Evolutionary conservation across 1,139 yeast genomes (phyloP).

Genomic region (Geotrichum australiense): DNA sequence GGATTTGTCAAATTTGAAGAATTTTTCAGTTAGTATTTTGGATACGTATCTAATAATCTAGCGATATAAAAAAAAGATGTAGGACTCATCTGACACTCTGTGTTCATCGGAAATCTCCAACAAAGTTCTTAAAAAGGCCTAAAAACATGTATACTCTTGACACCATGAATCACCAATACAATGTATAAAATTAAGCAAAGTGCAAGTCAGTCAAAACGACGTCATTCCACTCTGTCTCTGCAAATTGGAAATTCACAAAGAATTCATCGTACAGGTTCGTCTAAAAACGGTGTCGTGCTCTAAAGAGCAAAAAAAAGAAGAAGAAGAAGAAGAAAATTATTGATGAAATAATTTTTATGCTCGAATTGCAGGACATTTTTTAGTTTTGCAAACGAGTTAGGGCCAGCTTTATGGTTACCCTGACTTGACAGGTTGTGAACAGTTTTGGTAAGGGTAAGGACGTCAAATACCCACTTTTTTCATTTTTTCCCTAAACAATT

Average conservation of each 20-base stretch:
- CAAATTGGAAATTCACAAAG: not conserved
- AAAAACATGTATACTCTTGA: conserved; percentile 35
- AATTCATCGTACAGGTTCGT: conserved; percentile 20
- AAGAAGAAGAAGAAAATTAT: not conserved
- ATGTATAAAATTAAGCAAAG: not conserved
- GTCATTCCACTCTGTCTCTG: not conserved
- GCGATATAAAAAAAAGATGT: conserved; percentile 33
- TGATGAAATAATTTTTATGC: not conserved
- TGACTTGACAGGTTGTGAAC: too few species aligned
- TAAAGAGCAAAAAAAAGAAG: conserved; percentile 5
- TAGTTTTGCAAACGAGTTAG: too few species aligned
- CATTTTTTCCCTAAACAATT: too few species aligned
- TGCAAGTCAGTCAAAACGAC: conserved; percentile 7
- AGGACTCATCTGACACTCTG: conserved; percentile 54
- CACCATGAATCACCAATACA: conserved; percentile 38
- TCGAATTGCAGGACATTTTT: too few species aligned
- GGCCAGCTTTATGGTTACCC: too few species aligned
- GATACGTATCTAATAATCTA: too few species aligned
- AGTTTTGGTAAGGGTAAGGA: too few species aligned
- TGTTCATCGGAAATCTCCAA: conserved; percentile 43
- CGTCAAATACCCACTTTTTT: too few species aligned
- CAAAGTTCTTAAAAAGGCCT: conserved; percentile 50
- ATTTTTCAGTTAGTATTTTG: too few species aligned
- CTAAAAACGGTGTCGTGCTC: conserved; percentile 19
- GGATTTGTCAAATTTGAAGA: too few species aligned